Base-by-base conservation (phyloP, 371 early-diverging fungal species). In the Vairimorpha necatrix region DNA sequence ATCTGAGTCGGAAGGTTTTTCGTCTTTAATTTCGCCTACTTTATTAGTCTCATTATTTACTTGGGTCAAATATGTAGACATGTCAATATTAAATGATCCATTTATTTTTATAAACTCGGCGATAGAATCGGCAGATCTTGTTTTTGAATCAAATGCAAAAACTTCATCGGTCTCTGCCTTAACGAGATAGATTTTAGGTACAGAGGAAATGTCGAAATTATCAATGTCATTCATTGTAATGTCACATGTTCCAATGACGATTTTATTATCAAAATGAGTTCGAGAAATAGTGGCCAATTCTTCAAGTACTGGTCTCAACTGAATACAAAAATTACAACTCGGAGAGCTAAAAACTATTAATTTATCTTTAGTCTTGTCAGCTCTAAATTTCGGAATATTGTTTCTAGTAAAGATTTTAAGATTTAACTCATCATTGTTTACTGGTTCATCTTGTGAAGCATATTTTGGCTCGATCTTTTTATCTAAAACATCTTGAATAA, bases 291-390 rank as follows among this genome's bases (percentile, higher is more conserved):
- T 34, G 2, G 62, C 77, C 9, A 81, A 9, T 28, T 47, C 46
- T 34, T 77, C 73, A 1, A 82, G 6, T 11, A 68, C 34, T 18
- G 82, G 82, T 68, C 73, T 74, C 11, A 82, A 53, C 16, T 66
- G 9, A 22, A 48, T 39, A 48, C 82, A 82, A 30, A 33, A 69
- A 2, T 50, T 38, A 60, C 82, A 82, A n/a, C 39, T 22, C 16
- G 79, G 77, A 2, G 76, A 69, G 14, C 34, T 38, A 67, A 82
- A 76, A 38, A 78, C 71, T 32, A 82, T 18, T 2, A 82, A 20
- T 24, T 34, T 71, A 69, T 82, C 82, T 22, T 67, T 78, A 3
- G 30, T 30, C 22, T 18, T 34, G 53, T 72, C 50, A 56, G 61
- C 50, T 14, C 38, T 36, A 24, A 34, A 48, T 30, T 39, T 28